Conservation (phyloP, 2,329 filamentous ascomycete species). For the Alternaria sp. region DNA sequence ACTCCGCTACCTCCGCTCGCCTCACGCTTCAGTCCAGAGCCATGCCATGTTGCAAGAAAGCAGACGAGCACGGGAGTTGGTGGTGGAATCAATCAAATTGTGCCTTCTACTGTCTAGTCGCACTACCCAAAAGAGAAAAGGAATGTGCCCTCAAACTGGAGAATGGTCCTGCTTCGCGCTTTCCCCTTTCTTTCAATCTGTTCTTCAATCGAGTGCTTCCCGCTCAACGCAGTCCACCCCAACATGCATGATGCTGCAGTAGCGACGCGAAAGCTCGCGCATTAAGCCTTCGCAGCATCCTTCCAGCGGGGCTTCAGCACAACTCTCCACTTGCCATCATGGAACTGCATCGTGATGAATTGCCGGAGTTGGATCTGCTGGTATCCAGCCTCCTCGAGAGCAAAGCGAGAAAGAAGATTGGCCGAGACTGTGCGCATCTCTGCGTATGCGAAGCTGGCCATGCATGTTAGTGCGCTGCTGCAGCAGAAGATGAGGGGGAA, state of each 20-base stretch:
- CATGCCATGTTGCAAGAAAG: not conserved
- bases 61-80: not conserved
- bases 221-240: not conserved
- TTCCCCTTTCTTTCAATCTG: not conserved
- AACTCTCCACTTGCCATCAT: slow-evolving; percentile 2
- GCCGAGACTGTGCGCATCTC: slow-evolving; percentile 3
- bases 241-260: not conserved
- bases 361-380: slow-evolving; percentile 1
- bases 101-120: not conserved
- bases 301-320: slow-evolving; percentile 1
- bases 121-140: not conserved
- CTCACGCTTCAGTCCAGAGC: not conserved
- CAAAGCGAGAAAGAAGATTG: not conserved
- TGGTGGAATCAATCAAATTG: not conserved
- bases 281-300: not conserved
- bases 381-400: not conserved
- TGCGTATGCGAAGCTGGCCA: not conserved
- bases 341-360: slow-evolving; percentile 2
- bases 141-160: not conserved
- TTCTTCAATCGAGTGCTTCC: not conserved
- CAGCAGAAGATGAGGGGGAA: not conserved
- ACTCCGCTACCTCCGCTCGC: not conserved
- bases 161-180: not conserved
- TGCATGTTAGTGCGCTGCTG: not conserved
- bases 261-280: not conserved